These are phyloP conservation scores for Cercophora scortea DNA, from an alignment of 495 filamentous ascomycete genomes.

Conservation along the genomic window DNA sequence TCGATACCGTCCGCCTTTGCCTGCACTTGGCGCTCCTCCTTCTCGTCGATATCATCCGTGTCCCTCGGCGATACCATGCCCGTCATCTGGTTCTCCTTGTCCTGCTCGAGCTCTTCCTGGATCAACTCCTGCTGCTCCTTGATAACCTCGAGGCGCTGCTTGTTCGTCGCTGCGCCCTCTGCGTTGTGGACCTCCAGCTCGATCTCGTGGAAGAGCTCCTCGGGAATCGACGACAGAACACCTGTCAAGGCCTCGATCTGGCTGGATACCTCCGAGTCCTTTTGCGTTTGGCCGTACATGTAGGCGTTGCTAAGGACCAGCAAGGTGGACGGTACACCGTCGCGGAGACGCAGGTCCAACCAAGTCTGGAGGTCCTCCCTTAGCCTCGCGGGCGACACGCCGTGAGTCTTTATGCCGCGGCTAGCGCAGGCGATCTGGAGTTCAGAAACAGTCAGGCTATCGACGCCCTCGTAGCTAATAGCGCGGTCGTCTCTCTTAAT, in stretches of 20 bases:
- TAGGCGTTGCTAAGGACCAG: conserved; percentile 95
- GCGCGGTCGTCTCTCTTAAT: conserved; percentile 97
- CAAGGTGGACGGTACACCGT: conserved; percentile 88
- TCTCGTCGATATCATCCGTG: conserved; percentile 75
- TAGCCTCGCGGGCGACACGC: conserved; percentile 76
- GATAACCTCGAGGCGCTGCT: conserved; percentile 96
- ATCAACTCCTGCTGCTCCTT: conserved; percentile 99
- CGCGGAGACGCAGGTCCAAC: conserved; percentile 88
- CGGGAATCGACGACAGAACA: conserved; percentile 88
- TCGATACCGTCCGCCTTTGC: conserved; percentile 30
- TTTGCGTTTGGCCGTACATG: conserved; percentile 78
- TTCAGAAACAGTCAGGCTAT: conserved; percentile 85
- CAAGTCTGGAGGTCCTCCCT: conserved; percentile 90
- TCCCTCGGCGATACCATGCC: conserved; percentile 69
- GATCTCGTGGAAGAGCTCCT: conserved; percentile 99
- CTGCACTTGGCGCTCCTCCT: conserved; percentile 39
- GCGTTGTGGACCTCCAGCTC: conserved; percentile 96
- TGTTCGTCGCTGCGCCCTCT: conserved; percentile 97
- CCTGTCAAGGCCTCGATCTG: conserved; percentile 92
- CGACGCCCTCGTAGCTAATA: conserved; percentile 91
- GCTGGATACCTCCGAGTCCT: conserved; percentile 68
- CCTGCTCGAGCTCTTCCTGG: conserved; percentile 91
- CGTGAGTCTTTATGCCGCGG: conserved; percentile 87
- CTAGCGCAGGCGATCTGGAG: conserved; percentile 85
- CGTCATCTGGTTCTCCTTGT: conserved; percentile 59